Percentiles rank a stretch among this genome's conserved stretches.
Evolutionary conservation across 768 basidiomycete genomes (phyloP).

Genomic region (Boletus pseudopeckii): DNA sequence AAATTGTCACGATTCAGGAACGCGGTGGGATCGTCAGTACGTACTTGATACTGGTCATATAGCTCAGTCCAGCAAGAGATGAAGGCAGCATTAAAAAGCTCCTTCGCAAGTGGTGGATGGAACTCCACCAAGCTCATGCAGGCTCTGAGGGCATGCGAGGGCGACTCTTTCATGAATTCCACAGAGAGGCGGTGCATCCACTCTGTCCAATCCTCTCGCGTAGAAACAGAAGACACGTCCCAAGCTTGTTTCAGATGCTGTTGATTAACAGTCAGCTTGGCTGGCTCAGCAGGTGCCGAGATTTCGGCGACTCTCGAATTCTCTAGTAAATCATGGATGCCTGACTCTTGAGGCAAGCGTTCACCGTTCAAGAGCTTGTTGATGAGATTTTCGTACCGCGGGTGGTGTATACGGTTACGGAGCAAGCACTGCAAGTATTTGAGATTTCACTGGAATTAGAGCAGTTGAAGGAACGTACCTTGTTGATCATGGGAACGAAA

Average conservation of each 20-base stretch:
- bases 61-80: conserved; percentile 96
- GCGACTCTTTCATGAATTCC: conserved; percentile 97
- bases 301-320: conserved; percentile 64
- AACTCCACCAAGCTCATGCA: conserved; percentile 93
- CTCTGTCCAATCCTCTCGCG: conserved; percentile 87
- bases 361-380: conserved; percentile 89
- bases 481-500: conserved; percentile 95
- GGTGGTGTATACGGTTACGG: conserved; percentile 72
- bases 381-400: conserved; percentile 84
- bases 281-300: conserved; percentile 80
- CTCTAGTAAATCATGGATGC: conserved; percentile 68
- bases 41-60: conserved; percentile 94
- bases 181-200: conserved; percentile 94
- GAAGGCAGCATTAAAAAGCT: conserved; percentile 97
- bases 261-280: conserved; percentile 92
- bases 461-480: conserved; percentile 45
- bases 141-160: conserved; percentile 95
- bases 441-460: not conserved
- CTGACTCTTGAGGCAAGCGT: conserved; percentile 81
- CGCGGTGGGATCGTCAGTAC: not conserved
- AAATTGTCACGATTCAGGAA: conserved; percentile 5
- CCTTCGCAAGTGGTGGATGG: conserved; percentile 86
- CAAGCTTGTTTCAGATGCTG: conserved; percentile 96
- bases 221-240: conserved; percentile 77
- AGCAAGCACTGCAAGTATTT: conserved; percentile 56